These are phyloP conservation scores for Tricladium varicosporioides DNA, from an alignment of 2,329 filamentous ascomycete genomes.

Conservation along the genomic window DNA sequence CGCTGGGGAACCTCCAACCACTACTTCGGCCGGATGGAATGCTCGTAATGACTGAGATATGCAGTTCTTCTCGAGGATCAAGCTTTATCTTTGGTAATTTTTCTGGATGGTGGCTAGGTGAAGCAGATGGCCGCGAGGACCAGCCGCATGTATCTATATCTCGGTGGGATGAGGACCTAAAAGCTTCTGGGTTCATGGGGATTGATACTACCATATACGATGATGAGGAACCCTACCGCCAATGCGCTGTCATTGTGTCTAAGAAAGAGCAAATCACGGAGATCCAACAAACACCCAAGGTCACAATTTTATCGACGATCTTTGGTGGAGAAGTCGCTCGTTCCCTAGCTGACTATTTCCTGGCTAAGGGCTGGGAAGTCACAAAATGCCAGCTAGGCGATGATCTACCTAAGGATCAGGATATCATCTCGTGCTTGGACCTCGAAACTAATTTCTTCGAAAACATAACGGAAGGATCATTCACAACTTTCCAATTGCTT, in stretches of 20 bases:
- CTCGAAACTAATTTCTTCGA: slow-evolving; percentile 27
- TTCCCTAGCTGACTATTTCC: no score
- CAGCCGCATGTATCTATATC: slow-evolving; percentile 28
- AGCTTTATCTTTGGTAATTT: slow-evolving; percentile 25
- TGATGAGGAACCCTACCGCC: slow-evolving; percentile 9
- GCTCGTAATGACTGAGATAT: slow-evolving; percentile 19
- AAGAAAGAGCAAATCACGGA: no score
- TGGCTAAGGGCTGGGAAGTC: slow-evolving; percentile 11
- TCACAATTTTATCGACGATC: no score
- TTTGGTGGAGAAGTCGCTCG: no score
- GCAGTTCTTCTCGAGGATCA: not conserved
- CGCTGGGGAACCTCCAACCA: slow-evolving; percentile 14
- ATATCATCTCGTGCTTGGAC: slow-evolving; percentile 18
- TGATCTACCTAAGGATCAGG: slow-evolving; percentile 11
- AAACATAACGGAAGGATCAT: slow-evolving; percentile 18
- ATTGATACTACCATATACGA: slow-evolving; percentile 26
- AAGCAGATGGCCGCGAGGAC: slow-evolving; percentile 24
- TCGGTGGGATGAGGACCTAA: slow-evolving; percentile 31
- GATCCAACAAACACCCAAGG: no score
- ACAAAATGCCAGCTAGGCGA: slow-evolving; percentile 10
- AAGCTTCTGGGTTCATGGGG: slow-evolving; percentile 34
- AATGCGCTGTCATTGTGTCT: not conserved
- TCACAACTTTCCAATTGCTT: slow-evolving; percentile 18
- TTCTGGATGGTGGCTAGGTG: slow-evolving; percentile 34
- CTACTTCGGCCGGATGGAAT: slow-evolving; percentile 19